Conservation (phyloP, 2,329 filamentous ascomycete species). For the Fusarium begoniae region DNA sequence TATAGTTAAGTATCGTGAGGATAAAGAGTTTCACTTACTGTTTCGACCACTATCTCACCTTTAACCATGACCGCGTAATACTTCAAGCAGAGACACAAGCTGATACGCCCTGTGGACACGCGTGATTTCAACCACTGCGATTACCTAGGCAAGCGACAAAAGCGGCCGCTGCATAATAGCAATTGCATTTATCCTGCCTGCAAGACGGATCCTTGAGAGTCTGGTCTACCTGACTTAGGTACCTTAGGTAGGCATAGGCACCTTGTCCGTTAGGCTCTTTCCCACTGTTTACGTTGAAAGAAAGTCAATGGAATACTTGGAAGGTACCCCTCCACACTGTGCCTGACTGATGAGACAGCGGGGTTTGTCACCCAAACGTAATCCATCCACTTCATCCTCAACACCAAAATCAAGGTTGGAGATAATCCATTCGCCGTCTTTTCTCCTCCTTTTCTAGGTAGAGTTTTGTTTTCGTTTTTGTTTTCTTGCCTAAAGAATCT, state of each 20-base stretch:
- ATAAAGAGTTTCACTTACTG: neutral
- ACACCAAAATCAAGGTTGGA: slow-evolving; percentile 24
- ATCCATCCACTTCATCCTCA: slow-evolving; percentile 22
- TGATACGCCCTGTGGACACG: neutral
- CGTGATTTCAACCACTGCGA: neutral
- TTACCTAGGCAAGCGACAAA: neutral
- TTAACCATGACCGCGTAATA: neutral
- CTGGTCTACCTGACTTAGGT: neutral
- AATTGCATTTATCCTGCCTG: neutral
- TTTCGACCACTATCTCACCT: neutral
- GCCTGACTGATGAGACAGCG: slow-evolving; percentile 12
- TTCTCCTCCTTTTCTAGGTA: neutral
- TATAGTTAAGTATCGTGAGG: neutral
- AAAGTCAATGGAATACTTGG: neutral
- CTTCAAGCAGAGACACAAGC: neutral
- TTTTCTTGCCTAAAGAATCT: neutral
- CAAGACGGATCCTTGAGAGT: neutral
- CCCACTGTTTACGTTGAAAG: neutral
- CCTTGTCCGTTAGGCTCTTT: neutral
- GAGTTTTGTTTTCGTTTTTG: neutral
- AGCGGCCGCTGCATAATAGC: neutral
- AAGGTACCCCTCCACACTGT: slow-evolving; percentile 10
- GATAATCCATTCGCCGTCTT: slow-evolving; percentile 4
- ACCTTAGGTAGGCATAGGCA: neutral
- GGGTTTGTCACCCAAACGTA: slow-evolving; percentile 33